Evolutionary conservation across 805 yeast species (phyloP).

Genomic region (Candida pseudoglaebosa): DNA sequence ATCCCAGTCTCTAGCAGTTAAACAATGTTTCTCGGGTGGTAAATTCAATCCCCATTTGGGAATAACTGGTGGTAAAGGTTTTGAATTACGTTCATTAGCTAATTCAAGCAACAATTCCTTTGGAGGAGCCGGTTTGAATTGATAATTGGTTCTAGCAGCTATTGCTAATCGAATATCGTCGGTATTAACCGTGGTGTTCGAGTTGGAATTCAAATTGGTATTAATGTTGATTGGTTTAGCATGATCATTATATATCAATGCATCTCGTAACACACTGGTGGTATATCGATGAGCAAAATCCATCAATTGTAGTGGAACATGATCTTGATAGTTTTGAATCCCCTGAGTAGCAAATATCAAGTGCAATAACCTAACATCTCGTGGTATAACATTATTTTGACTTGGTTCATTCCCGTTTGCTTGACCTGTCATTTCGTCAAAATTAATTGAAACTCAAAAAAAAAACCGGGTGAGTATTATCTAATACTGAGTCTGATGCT

Average conservation of each 20-base stretch:
- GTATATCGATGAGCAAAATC: conserved; percentile 95
- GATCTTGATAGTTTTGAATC: conserved; percentile 87
- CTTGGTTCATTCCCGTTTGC: conserved; percentile 1
- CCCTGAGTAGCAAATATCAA: conserved; percentile 91
- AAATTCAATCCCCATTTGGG: conserved; percentile 88
- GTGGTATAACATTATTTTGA: conserved; percentile 47
- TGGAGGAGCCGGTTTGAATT: conserved; percentile 91
- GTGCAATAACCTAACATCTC: conserved; percentile 89
- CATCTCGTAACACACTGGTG: conserved; percentile 81
- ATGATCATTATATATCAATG: conserved; percentile 84
- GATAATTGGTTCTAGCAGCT: conserved; percentile 91
- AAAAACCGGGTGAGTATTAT: too few relatives aligned
- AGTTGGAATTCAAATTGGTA: conserved; percentile 28
- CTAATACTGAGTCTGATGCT: too few relatives aligned
- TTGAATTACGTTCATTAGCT: conserved; percentile 88
- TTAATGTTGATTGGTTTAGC: conserved; percentile 40
- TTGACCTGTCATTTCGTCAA: background rate
- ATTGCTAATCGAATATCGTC: conserved; percentile 92
- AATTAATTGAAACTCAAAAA: too few relatives aligned
- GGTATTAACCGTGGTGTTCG: conserved; percentile 58
- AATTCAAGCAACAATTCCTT: conserved; percentile 85
- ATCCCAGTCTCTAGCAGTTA: conserved; percentile 79
- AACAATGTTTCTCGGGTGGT: conserved; percentile 96
- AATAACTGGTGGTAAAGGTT: conserved; percentile 86
- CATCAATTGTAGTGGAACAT: conserved; percentile 92